Evolutionary conservation across 139 green algal genomes (phyloP).

Genomic region (Eudorina sp.): DNA sequence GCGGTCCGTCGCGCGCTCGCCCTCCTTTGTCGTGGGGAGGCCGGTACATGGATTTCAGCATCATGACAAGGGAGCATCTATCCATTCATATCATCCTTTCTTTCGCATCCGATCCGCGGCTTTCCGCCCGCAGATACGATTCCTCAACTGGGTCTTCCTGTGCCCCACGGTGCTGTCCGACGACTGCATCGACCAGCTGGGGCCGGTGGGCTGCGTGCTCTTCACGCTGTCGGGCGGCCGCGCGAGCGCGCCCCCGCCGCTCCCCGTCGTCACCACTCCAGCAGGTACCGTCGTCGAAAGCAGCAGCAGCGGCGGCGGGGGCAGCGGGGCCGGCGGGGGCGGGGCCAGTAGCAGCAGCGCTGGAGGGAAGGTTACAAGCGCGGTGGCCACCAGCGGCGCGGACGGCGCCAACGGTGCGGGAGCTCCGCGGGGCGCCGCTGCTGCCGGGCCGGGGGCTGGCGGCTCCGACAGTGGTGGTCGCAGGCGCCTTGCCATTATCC

Average conservation of each 20-base stretch:
- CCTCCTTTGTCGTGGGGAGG: too few relatives aligned
- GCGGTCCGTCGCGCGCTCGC: too few relatives aligned
- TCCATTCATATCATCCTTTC: too few relatives aligned
- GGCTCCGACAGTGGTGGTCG: background rate
- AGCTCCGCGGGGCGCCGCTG: too few relatives aligned
- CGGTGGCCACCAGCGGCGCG: too few relatives aligned
- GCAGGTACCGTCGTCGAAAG: too few relatives aligned
- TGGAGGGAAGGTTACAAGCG: too few relatives aligned
- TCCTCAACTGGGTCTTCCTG: background rate
- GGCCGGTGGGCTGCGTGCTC: background rate
- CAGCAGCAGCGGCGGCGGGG: background rate
- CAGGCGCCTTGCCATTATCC: background rate
- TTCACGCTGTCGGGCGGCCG: background rate
- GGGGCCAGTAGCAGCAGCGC: background rate
- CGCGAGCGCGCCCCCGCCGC: background rate
- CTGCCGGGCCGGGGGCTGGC: too few relatives aligned
- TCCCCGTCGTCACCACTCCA: background rate
- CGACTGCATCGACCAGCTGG: background rate
- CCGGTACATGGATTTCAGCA: too few relatives aligned
- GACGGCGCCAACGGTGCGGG: background rate
- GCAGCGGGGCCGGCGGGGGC: background rate
- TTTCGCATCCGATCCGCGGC: too few relatives aligned
- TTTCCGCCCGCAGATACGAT: background rate
- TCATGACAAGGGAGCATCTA: too few relatives aligned
- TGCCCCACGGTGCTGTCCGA: background rate